Evolutionary conservation across 768 basidiomycete species (phyloP), one percentile per base, ranked within the genome.

Genomic region (Rhodotorula toruloides): DNA sequence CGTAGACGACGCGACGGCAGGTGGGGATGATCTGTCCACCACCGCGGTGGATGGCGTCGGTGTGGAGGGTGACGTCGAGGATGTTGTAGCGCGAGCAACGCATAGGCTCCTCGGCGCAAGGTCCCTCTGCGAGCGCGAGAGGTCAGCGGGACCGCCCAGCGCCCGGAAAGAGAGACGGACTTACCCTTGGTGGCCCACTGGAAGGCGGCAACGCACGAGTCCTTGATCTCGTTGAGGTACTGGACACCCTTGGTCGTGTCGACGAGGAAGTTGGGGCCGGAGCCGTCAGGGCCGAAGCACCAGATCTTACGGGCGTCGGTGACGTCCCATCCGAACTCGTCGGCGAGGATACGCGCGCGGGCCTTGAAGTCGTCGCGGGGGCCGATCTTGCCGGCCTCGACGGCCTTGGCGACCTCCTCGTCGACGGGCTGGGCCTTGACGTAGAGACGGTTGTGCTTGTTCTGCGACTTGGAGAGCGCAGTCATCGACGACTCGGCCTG

Each of bases 101-200:
- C 93, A 99, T 94, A 79, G 88, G 91, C 84, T 99, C 96, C 77
- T 98, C 96, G 60, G 87, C 87, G 76, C 88, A 61, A 34, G 86
- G 74, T 90, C 93, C 70, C 63, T 72, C 68, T 67, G 66, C 39
- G 31, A 39, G 9, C 48, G 48, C 19, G 48, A 27, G 29, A 25
- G 46, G 21, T 27, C 37, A 50, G 22, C 4, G 29, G 2, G 27
- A 63, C 42, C 49, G 50, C 54, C 29, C 39, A 19, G 31, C 9
- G 27, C 47, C 31, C 39, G 9, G 43, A 17, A 22, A 43, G 32
- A 29, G 10, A 12, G 13, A 25, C 29, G 19, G 40, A 54, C 84
- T 91, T 91, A 80, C 98, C 94, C 84, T 96, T 98, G 63, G 91
- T 90, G 50, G 96, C 96, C 96, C 93, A 98, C 81, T 98, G 96